These are phyloP conservation scores for Huiozyma sinensis DNA, from an alignment of 805 yeast genomes.

Conservation along the genomic window DNA sequence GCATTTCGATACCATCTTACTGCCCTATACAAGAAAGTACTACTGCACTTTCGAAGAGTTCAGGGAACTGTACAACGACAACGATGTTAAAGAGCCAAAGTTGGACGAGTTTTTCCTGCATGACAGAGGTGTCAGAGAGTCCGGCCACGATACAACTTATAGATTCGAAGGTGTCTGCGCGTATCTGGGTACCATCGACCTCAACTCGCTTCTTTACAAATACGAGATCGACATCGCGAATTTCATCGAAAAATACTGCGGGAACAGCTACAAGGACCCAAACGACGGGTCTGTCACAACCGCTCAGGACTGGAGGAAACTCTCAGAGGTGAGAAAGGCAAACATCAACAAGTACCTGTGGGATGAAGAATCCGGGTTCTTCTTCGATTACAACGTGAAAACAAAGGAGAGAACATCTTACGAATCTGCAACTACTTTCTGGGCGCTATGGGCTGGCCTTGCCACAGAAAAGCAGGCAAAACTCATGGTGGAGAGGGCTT, in stretches of 20 bases:
- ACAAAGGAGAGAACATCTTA: conserved; percentile 45
- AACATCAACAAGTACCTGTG: conserved; percentile 63
- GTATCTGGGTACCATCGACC: conserved; percentile 78
- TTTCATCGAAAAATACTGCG: conserved; percentile 45
- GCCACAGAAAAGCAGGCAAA: conserved; percentile 63
- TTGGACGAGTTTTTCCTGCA: conserved; percentile 82
- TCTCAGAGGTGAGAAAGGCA: conserved; percentile 44
- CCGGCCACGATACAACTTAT: conserved; percentile 92
- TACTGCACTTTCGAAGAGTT: conserved; percentile 49
- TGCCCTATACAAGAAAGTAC: conserved; percentile 59
- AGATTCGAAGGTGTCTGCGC: conserved; percentile 87
- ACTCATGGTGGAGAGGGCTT: conserved; percentile 42
- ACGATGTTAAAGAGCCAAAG: conserved; percentile 59
- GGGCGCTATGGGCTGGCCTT: conserved; percentile 82
- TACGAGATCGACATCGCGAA: conserved; percentile 78
- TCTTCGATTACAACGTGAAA: conserved; percentile 72
- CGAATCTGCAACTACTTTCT: conserved; percentile 82
- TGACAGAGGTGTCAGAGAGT: conserved; percentile 90
- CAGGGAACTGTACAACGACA: conserved; percentile 56
- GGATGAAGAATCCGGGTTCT: conserved; percentile 71
- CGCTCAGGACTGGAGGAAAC: conserved; percentile 49
- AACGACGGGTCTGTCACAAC: conserved; percentile 34
- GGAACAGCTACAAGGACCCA: conserved; percentile 32
- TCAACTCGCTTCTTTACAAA: conserved; percentile 76
- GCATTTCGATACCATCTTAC: conserved; percentile 66